Conservation (phyloP, 495 filamentous ascomycete genomes). For the Hypoxylon fragiforme region DNA sequence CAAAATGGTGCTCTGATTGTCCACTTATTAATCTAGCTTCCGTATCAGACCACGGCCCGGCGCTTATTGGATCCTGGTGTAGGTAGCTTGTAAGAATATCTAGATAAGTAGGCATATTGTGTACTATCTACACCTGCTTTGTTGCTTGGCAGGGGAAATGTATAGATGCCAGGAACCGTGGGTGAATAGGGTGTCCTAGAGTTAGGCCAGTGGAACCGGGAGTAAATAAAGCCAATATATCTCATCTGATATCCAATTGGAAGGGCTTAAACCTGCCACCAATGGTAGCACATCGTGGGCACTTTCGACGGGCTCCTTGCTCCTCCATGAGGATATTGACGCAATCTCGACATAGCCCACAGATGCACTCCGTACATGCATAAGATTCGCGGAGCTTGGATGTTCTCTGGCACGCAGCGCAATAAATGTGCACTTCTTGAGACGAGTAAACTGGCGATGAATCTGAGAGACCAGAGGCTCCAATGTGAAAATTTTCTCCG, state of each 20-base stretch:
- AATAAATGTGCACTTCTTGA: constrained; percentile 80
- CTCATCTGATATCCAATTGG: constrained; percentile 64
- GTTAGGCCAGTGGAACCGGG: not conserved
- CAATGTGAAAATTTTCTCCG: constrained; percentile 68
- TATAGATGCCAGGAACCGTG: not conserved
- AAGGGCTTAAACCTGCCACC: constrained; percentile 71
- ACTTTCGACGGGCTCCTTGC: constrained; percentile 62
- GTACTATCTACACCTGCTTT: not conserved
- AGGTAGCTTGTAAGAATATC: not conserved
- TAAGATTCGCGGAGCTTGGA: constrained; percentile 78
- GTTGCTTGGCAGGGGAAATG: too few relatives aligned
- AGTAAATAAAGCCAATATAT: not conserved
- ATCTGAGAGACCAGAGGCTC: constrained; percentile 54
- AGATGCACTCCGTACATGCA: constrained; percentile 93
- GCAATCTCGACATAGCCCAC: constrained; percentile 83
- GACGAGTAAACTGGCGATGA: constrained; percentile 59
- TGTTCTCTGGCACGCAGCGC: constrained; percentile 75
- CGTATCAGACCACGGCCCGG: constrained; percentile 4
- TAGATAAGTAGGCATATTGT: not conserved
- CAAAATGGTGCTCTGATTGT: not conserved
- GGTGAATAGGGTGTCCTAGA: not conserved
- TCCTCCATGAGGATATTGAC: constrained; percentile 75
- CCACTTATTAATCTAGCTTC: constrained; percentile 11
- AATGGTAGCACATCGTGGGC: constrained; percentile 67
- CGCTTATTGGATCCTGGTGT: constrained; percentile 3